Evolutionary conservation across 2,329 filamentous ascomycete genomes (phyloP), one percentile per base, ranked within the genome.

Genomic region (Pyrenochaeta sp.): DNA sequence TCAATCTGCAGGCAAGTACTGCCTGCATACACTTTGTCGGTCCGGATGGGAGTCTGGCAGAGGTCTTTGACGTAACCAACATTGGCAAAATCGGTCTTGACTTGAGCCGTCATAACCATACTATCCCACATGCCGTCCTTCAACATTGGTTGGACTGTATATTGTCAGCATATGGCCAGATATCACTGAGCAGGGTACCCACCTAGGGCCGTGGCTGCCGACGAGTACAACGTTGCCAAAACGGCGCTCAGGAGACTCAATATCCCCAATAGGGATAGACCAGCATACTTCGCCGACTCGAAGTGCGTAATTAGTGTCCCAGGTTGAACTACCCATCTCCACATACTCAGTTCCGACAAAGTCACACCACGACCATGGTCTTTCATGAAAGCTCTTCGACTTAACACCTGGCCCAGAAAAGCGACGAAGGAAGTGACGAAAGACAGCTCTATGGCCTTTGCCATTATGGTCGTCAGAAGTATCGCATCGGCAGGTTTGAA

Each of bases 371-470:
- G 78, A 0, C 86, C 84, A 8, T 73, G 64, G 8, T 83, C 80
- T 52, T 83, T 84, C 25, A 84, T 83, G 54, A 91, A 84, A 0
- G 91, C 89, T 53, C 89, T 81, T 22, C 90, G 83, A n/a, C 86
- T 92, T 15, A 94, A 77, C 0, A 90, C 85, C 72, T 95, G 91
- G 0, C 91, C 91, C 0, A 93, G 73, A 53, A 91, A 91, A 0
- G 89, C 85, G 1, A 93, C 89, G 59, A 92, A 91, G 0, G 91
- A 88, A 0, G 91, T 92, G 3, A 92, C 90, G 68, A 93, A 94
- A 0, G 89, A 88, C 62, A 93, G 72, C 76, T 94, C 91, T 47
- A 93, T 91, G 0, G 89, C 85, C 76, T 93, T 94, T 7, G 91
- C 90, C 36, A 92, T 79, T 2, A 92, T 76, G 0, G 90, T 85